phyloP scores from a whole-genome alignment of 768 basidiomycete species.

The Mycena pura region DNA sequence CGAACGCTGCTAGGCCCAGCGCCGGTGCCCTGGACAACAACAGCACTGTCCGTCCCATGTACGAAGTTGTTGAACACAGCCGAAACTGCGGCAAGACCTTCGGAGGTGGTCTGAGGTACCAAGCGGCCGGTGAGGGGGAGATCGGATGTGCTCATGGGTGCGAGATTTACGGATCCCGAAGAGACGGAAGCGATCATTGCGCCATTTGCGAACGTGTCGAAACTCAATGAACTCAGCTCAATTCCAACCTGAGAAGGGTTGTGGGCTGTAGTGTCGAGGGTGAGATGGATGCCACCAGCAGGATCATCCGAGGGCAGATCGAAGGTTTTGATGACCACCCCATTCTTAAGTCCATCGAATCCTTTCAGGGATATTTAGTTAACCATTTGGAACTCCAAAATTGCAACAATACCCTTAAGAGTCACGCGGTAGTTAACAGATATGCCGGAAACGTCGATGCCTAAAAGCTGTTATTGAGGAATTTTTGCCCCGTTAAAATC shows the following conservation, averaged over 20 bases:
- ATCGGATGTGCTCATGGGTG: slow-evolving; percentile 57
- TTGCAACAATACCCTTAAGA: slow-evolving; percentile 49
- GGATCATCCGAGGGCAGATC: slow-evolving; percentile 76
- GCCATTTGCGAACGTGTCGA: slow-evolving; percentile 61
- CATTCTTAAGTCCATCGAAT: slow-evolving; percentile 69
- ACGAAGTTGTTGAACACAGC: slow-evolving; percentile 75
- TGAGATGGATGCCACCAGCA: slow-evolving; percentile 72
- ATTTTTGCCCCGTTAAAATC: slow-evolving; percentile 19
- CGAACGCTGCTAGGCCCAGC: slow-evolving; percentile 64
- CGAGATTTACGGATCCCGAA: slow-evolving; percentile 55
- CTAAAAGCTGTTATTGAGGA: slow-evolving; percentile 37
- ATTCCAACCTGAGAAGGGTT: slow-evolving; percentile 84
- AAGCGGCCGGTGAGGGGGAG: slow-evolving; percentile 68
- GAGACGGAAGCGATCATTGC: slow-evolving; percentile 66
- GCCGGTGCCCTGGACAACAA: slow-evolving; percentile 63
- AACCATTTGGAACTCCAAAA: background rate
- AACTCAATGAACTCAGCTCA: slow-evolving; percentile 63
- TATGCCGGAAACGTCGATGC: slow-evolving; percentile 65
- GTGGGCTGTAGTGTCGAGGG: slow-evolving; percentile 60
- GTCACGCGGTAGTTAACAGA: slow-evolving; percentile 61
- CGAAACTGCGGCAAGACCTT: slow-evolving; percentile 65
- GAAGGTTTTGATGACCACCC: slow-evolving; percentile 69
- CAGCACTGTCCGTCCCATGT: slow-evolving; percentile 66
- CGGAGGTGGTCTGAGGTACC: slow-evolving; percentile 59
- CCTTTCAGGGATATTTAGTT: slow-evolving; percentile 29